Base-by-base conservation (phyloP, 1,139 yeast genomes). In the Hemisphaericaspora lyxosophila region DNA sequence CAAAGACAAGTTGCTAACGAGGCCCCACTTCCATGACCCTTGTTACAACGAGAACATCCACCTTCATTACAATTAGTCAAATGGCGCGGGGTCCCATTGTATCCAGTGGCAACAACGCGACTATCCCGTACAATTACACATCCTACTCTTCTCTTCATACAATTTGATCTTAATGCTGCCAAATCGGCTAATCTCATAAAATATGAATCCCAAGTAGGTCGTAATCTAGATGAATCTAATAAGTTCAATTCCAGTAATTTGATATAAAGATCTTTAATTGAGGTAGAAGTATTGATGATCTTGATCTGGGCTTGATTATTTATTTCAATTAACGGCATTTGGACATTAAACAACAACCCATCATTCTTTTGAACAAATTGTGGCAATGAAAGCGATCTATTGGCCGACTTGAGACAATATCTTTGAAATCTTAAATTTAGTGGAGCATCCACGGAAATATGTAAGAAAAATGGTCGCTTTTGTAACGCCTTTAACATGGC, bases 101-200 rank as follows among this genome's bases (percentile, higher is more conserved):
- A 92, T 0, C 98, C 99, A 0, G 98, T 92, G 1, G 98, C 95
- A 23, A 94, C 75, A 25, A 92, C 96, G 39, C 97, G 69, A 35
- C 79, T 80, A 39, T 87, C 94, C 38, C 90, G 74, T 1, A 88
- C 97, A 22, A 92, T 77, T 3, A 94, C 97, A 60, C 97, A 90
- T 0, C 98, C 98, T 1, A 92, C 98, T 42, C 96, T 73, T 42
- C 98, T 72, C 59, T 92, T 94, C 98, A 92, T 94, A 64, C 98
- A 94, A 51, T 92, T 94, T 25, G 95, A 82, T 48, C 99, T 69
- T 38, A 83, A 70, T 0, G 98, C 96, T 0, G 98, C 98, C 51
- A 94, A 72, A 48, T 87, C 90, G 0, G 98, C 97, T 41, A 92
- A 65, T 34, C 82, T 70, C 97, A 92, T 92, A 58, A 92, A 92